Evolutionary conservation across 83 land plant species (phyloP).

Genomic region (Thuja plicata): DNA sequence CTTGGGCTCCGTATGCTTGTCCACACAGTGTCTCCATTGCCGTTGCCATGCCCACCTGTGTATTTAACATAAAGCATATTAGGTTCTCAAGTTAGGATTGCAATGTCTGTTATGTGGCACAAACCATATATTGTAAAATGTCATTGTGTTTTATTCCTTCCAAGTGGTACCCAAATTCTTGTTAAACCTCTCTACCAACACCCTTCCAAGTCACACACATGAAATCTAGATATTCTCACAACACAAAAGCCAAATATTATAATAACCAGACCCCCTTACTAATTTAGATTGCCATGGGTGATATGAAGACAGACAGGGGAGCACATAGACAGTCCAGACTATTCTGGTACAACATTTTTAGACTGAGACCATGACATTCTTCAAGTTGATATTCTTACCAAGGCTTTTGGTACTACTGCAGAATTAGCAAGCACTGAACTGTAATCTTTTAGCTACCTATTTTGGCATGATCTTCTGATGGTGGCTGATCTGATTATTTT

Average conservation of each 20-base stretch:
- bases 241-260: no score
- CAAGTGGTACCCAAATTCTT: background rate
- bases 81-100: background rate
- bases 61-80: background rate
- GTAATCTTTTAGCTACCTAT: background rate
- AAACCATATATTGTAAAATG: background rate
- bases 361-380: no score
- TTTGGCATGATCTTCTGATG: background rate
- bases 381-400: no score
- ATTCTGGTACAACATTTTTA: no score
- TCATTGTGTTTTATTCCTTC: background rate
- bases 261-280: no score
- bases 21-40: slow-evolving; percentile 26
- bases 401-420: background rate
- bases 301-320: no score
- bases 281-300: no score
- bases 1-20: slow-evolving; percentile 27
- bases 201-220: background rate
- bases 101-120: background rate
- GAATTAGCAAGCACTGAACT: background rate
- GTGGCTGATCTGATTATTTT: background rate
- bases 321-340: no score
- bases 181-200: background rate
- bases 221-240: no score
- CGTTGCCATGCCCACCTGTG: slow-evolving; percentile 29